phyloP scores from a whole-genome alignment of 163 green algal genomes.

The Chlamydomonas reinhardtii region DNA sequence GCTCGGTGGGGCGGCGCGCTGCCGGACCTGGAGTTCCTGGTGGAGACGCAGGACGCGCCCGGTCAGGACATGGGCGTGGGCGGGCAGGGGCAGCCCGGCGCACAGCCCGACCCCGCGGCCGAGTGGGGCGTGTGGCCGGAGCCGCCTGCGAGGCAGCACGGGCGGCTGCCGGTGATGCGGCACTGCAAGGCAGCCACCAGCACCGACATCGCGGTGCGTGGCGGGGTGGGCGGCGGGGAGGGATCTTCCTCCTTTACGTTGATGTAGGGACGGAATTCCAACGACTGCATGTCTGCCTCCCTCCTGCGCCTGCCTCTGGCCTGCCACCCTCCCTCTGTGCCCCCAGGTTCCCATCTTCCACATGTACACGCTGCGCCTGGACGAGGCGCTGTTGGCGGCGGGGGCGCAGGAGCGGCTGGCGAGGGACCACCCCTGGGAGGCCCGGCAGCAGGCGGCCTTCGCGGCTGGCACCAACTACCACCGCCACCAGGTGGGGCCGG shows the following conservation, averaged over 20 bases:
- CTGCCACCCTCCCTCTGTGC: too few relatives aligned
- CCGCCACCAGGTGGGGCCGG: background rate
- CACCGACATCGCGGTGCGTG: slow-evolving; percentile 3
- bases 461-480: slow-evolving; percentile 17
- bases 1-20: slow-evolving; percentile 10
- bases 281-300: too few relatives aligned
- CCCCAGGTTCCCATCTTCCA: slow-evolving; percentile 35
- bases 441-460: background rate
- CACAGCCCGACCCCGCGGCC: too few relatives aligned
- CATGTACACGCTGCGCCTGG: slow-evolving; percentile 4
- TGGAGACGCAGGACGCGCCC: slow-evolving; percentile 17
- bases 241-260: too few relatives aligned
- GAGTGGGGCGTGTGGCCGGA: background rate
- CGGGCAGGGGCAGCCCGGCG: background rate
- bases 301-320: too few relatives aligned
- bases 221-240: background rate
- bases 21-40: slow-evolving; percentile 24
- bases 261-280: too few relatives aligned
- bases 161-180: slow-evolving; percentile 27
- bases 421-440: slow-evolving; percentile 9
- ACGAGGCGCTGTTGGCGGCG: background rate
- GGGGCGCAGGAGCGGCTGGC: background rate
- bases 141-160: background rate
- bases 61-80: slow-evolving; percentile 1
- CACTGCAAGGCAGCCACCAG: slow-evolving; percentile 11